phyloP scores from a whole-genome alignment of 768 basidiomycete genomes.

The Rhizopogon vulgaris region DNA sequence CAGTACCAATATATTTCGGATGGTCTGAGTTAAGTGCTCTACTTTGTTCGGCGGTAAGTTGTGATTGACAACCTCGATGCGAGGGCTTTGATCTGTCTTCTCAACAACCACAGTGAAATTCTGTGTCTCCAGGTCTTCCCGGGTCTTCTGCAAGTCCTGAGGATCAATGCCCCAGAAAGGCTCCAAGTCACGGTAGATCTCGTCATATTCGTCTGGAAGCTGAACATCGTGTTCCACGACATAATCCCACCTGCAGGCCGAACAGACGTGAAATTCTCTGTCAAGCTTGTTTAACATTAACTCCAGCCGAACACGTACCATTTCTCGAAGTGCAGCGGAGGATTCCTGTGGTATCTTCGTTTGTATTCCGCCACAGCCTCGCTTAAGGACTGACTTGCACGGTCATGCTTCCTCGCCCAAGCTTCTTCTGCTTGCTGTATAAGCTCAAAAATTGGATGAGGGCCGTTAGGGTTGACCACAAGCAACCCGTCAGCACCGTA shows the following conservation, averaged over 20 bases:
- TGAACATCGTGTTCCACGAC: slow-evolving; percentile 31
- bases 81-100: slow-evolving; percentile 10
- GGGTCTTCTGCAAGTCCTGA: slow-evolving; percentile 12
- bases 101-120: slow-evolving; percentile 15
- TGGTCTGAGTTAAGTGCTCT: neutral
- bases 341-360: slow-evolving; percentile 27
- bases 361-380: slow-evolving; percentile 35
- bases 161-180: slow-evolving; percentile 33
- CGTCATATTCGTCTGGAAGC: slow-evolving; percentile 43
- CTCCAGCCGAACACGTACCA: slow-evolving; percentile 23
- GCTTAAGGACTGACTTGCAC: slow-evolving; percentile 30
- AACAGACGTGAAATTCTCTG: too few relatives aligned
- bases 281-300: neutral
- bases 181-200: slow-evolving; percentile 32
- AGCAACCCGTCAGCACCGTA: slow-evolving; percentile 24
- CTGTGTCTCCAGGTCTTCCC: slow-evolving; percentile 13
- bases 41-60: slow-evolving; percentile 3
- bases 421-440: slow-evolving; percentile 28
- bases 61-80: slow-evolving; percentile 11
- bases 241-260: slow-evolving; percentile 34
- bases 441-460: slow-evolving; percentile 41
- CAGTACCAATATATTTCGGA: slow-evolving; percentile 15
- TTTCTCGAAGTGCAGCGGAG: slow-evolving; percentile 37
- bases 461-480: slow-evolving; percentile 26
- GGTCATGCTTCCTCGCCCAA: slow-evolving; percentile 30